Conservation (phyloP, 176 grass and related monocot species). For the Metroxylon sagu region DNA sequence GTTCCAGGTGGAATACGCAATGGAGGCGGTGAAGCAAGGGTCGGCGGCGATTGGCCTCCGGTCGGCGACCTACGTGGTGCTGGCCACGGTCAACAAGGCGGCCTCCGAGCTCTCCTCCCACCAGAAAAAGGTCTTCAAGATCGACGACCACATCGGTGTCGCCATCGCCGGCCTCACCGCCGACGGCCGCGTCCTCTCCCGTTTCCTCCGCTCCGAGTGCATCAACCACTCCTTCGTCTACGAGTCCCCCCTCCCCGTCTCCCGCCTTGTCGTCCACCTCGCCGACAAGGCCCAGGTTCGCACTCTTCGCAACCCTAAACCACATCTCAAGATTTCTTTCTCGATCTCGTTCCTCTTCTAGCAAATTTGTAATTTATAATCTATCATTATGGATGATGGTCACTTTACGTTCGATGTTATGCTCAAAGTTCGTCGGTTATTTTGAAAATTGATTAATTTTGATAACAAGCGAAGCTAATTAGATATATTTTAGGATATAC, state of each 20-base stretch:
- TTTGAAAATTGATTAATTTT: too few species aligned
- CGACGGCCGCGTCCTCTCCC: slow-evolving; percentile 73
- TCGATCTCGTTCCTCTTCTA: too few species aligned
- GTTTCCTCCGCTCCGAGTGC: slow-evolving; percentile 79
- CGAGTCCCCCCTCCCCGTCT: slow-evolving; percentile 68
- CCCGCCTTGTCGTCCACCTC: slow-evolving; percentile 63
- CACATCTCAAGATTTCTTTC: too few species aligned
- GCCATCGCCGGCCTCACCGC: slow-evolving; percentile 84
- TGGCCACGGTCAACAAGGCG: slow-evolving; percentile 78
- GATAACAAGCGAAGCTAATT: too few species aligned
- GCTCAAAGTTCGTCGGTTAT: too few species aligned
- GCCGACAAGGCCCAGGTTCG: slow-evolving; percentile 91
- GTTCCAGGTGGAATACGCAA: slow-evolving; percentile 98
- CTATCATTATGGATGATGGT: too few species aligned
- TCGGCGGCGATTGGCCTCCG: slow-evolving; percentile 81
- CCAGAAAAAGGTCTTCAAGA: slow-evolving; percentile 84
- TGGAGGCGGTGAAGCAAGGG: slow-evolving; percentile 99
- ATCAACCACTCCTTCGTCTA: slow-evolving; percentile 96
- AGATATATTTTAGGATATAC: too few species aligned
- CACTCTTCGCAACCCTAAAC: too few species aligned
- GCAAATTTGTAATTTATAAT: too few species aligned
- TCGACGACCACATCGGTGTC: slow-evolving; percentile 77
- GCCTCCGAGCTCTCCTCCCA: slow-evolving; percentile 83
- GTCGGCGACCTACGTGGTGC: slow-evolving; percentile 50
- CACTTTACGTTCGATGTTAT: too few species aligned